These are phyloP conservation scores for Penicillium sp. DNA, from an alignment of 2,329 filamentous ascomycete genomes.

Conservation along the genomic window DNA sequence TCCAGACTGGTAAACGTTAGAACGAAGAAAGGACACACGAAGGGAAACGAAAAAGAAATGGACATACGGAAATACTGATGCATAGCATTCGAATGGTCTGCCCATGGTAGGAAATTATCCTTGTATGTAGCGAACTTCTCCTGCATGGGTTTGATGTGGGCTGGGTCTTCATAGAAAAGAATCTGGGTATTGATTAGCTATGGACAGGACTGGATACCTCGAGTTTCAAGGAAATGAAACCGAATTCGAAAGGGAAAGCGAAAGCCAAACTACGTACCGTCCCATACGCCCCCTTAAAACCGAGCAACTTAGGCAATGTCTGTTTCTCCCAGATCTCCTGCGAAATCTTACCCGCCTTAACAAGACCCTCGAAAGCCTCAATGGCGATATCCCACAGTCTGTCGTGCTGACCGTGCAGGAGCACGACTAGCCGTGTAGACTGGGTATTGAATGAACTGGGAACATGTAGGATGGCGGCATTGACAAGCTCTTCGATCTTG, in stretches of 20 bases:
- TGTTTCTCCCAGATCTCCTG: constrained; percentile 50
- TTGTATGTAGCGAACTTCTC: constrained; percentile 63
- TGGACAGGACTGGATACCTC: background rate
- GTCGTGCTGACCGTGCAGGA: constrained; percentile 74
- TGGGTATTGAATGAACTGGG: constrained; percentile 87
- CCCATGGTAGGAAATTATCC: constrained; percentile 71
- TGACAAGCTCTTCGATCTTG: constrained; percentile 32
- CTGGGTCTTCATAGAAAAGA: constrained; percentile 77
- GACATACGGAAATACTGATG: constrained; percentile 58
- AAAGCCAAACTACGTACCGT: constrained; percentile 34
- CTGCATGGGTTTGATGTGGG: constrained; percentile 57
- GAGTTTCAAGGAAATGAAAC: constrained; percentile 27
- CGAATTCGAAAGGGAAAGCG: background rate
- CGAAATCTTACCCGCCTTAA: constrained; percentile 45
- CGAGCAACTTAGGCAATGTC: constrained; percentile 41
- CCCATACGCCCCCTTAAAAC: constrained; percentile 65
- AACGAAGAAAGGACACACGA: background rate
- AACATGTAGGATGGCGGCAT: constrained; percentile 53
- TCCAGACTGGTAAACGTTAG: constrained; percentile 51
- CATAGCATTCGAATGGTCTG: constrained; percentile 69
- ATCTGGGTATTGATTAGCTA: constrained; percentile 33
- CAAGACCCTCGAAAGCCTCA: constrained; percentile 57
- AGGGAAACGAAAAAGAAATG: background rate
- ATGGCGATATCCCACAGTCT: constrained; percentile 72
- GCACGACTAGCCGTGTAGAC: constrained; percentile 66